A percentile compares a stretch with the other conserved stretches of the same genome.
These are phyloP conservation scores for Clathrospora elynae DNA, from an alignment of 2,329 filamentous ascomycete species.

Conservation along the genomic window DNA sequence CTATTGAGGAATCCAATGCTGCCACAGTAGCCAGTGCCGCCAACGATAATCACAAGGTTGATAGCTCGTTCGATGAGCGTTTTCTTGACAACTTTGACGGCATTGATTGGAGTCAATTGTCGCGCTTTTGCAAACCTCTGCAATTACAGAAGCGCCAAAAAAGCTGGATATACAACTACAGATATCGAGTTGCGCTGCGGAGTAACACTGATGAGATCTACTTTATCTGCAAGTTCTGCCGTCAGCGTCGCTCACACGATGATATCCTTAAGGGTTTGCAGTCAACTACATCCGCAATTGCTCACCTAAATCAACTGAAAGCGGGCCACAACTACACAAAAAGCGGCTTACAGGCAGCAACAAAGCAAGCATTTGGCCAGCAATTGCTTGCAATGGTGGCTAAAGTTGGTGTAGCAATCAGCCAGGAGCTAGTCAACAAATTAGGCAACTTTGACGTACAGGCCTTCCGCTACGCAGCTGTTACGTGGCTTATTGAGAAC, in stretches of 20 bases:
- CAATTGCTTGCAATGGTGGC: not conserved
- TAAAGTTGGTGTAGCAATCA: not conserved
- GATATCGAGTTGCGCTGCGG: slow-evolving; percentile 6
- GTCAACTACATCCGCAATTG: too few relatives aligned
- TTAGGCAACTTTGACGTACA: slow-evolving; percentile 2
- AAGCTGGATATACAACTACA: not conserved
- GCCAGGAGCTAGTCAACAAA: not conserved
- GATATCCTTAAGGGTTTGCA: too few relatives aligned
- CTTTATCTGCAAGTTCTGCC: not conserved
- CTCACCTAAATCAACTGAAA: too few relatives aligned
- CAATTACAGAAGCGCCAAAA: not conserved
- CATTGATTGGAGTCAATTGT: not conserved
- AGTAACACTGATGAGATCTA: slow-evolving; percentile 21
- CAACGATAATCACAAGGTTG: not conserved
- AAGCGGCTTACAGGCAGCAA: not conserved
- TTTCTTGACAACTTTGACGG: slow-evolving; percentile 1
- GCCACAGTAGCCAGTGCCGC: not conserved
- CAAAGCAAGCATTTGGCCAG: not conserved
- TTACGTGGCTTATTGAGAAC: not conserved
- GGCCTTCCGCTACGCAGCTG: not conserved
- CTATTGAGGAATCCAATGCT: not conserved
- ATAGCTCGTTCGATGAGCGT: not conserved
- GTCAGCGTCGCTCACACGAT: not conserved
- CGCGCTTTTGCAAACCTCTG: not conserved
- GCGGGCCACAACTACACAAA: not conserved